Conservation (phyloP, 352 stramenopile genomes). For the Globisporangium uncinulatum region DNA sequence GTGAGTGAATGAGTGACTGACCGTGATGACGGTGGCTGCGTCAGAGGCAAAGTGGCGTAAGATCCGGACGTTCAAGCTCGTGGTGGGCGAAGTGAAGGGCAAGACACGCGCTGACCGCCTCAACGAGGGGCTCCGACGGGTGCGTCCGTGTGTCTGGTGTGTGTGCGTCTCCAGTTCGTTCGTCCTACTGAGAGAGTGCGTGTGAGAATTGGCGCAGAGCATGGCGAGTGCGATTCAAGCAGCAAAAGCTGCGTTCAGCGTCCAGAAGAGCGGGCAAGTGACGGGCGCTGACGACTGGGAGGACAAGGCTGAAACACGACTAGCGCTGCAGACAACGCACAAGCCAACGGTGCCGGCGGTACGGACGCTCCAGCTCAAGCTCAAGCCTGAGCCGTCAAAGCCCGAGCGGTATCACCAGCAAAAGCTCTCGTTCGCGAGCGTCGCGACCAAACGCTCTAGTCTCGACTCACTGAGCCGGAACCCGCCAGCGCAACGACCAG, state of each 20-base stretch:
- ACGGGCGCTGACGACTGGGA: neutral
- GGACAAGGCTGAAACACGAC: neutral
- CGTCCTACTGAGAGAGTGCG: no score
- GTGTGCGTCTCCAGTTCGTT: neutral
- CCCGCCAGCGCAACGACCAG: neutral
- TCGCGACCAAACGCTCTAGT: constrained; percentile 6
- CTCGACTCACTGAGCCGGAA: constrained; percentile 6
- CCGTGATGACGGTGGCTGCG: neutral
- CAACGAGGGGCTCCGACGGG: constrained; percentile 50
- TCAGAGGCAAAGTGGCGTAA: constrained; percentile 69
- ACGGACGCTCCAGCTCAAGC: neutral
- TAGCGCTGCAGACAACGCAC: neutral
- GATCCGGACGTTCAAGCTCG: constrained; percentile 61
- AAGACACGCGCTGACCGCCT: constrained; percentile 48
- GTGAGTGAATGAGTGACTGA: neutral
- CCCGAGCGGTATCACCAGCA: constrained; percentile 9
- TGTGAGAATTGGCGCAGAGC: constrained; percentile 1
- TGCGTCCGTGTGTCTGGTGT: constrained; percentile 9
- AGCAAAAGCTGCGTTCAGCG: constrained; percentile 3
- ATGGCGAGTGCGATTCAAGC: constrained; percentile 10
- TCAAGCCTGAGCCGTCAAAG: neutral
- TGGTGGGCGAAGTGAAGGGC: constrained; percentile 53
- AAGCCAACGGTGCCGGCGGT: constrained; percentile 16
- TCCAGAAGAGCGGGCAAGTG: neutral
- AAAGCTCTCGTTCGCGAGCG: constrained; percentile 9